These are phyloP conservation scores for Viola odorata DNA, from an alignment of 345 rosid genomes.

Conservation along the genomic window DNA sequence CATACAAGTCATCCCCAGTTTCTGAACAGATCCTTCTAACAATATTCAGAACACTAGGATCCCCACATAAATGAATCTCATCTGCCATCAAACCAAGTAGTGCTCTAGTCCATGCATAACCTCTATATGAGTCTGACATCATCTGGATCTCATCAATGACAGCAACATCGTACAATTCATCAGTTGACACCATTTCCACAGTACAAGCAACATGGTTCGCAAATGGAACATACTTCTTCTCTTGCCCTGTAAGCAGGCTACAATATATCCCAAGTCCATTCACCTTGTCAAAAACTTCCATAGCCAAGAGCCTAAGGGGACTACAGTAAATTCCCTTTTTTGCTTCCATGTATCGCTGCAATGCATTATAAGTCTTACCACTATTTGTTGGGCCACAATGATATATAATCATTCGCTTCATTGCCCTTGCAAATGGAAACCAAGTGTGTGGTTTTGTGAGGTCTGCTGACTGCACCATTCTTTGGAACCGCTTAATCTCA, in stretches of 20 bases:
- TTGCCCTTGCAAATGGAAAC: constrained; percentile 90
- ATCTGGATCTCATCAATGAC: constrained; percentile 90
- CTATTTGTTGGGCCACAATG: constrained; percentile 98
- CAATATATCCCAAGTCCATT: constrained; percentile 82
- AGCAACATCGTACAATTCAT: constrained; percentile 78
- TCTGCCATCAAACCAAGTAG: constrained; percentile 88
- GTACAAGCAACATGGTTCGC: constrained; percentile 85
- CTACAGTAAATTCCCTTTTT: constrained; percentile 84
- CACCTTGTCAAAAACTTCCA: constrained; percentile 99
- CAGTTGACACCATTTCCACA: constrained; percentile 84
- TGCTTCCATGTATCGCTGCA: constrained; percentile 89
- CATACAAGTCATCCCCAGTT: constrained; percentile 81
- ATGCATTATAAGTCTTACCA: constrained; percentile 87
- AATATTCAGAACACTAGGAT: constrained; percentile 79
- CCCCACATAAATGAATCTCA: constrained; percentile 94
- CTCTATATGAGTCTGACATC: constrained; percentile 74
- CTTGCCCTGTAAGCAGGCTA: constrained; percentile 89
- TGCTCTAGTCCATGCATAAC: constrained; percentile 92
- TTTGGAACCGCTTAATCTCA: constrained; percentile 57
- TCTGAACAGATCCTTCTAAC: constrained; percentile 77
- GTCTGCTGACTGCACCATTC: constrained; percentile 71
- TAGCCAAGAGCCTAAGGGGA: constrained; percentile 89
- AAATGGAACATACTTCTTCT: constrained; percentile 72
- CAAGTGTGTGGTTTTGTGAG: constrained; percentile 81
- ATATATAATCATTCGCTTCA: constrained; percentile 81